Evolutionary conservation across 2,329 filamentous ascomycete genomes (phyloP), one percentile per base, ranked within the genome.

Genomic region (Microthyrium microscopicum): DNA sequence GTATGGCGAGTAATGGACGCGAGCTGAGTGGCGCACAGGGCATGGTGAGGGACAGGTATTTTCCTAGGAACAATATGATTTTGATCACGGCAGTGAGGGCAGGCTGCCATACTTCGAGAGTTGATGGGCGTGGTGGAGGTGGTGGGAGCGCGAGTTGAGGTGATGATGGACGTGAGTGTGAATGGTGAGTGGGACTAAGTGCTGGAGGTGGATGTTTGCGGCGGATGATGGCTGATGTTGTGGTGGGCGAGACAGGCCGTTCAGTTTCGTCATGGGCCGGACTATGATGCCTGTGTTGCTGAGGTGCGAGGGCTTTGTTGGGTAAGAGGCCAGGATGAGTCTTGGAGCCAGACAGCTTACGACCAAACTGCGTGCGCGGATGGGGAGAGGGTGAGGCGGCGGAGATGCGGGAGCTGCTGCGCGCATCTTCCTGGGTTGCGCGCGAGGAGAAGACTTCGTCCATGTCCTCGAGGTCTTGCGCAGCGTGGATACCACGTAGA

Each of bases 401-500:
- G n/a, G 55, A 57, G 31, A 64, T 60, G 5, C 61, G 53, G 20
- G 54, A 49, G n/a, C 12, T 44, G 41, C 4, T 44, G 55, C 44
- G 44, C 53, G 45, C 52, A 62, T 42, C 46, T 50, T 13, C 46
- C 51, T 35, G 18, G 24, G 18, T 17, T 16, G 26, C 26, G 13
- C 26, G 31, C 20, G 15, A 25, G 12, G 26, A 15, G 13, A 18
- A n/a, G 19, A 25, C 20, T 13, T 32, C 9, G 13, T 26, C 25
- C 7, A 53, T 55, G 18, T 66, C 42, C 54, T 70, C 58, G 11
- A 60, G 53, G 26, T 54, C 58, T 4, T 58, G 58, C 2, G 80
- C 76, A 24, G 69, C 74, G 43, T 78, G 76, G 54, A 93, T 81
- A 2, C 73, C 79, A 7, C 66, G 64, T 25, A 95, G 55, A 2